These are phyloP conservation scores for Eimeria maxima DNA, from an alignment of 169 alveolate species.

Conservation along the genomic window DNA sequence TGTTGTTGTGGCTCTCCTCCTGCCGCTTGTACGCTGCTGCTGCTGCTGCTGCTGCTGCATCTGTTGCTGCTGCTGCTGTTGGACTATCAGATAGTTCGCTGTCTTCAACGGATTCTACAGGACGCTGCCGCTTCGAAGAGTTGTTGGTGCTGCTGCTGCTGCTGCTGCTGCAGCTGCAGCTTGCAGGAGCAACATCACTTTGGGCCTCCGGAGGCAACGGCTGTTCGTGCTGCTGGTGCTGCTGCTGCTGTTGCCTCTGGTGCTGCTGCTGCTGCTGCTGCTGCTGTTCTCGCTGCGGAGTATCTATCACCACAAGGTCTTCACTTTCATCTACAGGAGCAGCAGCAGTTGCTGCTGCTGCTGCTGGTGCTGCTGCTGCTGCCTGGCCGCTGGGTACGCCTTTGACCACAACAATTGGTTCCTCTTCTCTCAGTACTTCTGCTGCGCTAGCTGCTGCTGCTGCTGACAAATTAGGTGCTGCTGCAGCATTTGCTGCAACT, in stretches of 20 bases:
- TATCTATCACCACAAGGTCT: neutral
- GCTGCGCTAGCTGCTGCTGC: too few species aligned
- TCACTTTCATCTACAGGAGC: neutral
- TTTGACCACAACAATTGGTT: too few species aligned
- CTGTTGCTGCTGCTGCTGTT: too few species aligned
- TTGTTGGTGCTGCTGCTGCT: neutral
- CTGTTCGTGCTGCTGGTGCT: neutral
- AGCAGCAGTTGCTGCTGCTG: neutral
- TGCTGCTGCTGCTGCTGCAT: conserved; percentile 53
- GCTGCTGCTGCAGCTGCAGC: neutral
- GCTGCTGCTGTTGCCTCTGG: conserved; percentile 13
- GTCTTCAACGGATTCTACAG: neutral
- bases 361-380: conserved; percentile 6
- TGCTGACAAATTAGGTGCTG: too few species aligned
- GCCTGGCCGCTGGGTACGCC: neutral
- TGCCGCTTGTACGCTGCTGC: neutral
- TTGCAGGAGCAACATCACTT: neutral
- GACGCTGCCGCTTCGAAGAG: neutral
- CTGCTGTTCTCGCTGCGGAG: neutral
- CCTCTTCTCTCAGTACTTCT: neutral
- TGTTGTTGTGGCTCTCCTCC: too few species aligned
- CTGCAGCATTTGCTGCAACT: neutral
- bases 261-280: too few species aligned
- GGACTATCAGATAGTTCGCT: neutral
- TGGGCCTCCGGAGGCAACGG: neutral